Evolutionary conservation across 2,329 filamentous ascomycete species (phyloP).

Genomic region (Arthrobotrys pseudoclavata): DNA sequence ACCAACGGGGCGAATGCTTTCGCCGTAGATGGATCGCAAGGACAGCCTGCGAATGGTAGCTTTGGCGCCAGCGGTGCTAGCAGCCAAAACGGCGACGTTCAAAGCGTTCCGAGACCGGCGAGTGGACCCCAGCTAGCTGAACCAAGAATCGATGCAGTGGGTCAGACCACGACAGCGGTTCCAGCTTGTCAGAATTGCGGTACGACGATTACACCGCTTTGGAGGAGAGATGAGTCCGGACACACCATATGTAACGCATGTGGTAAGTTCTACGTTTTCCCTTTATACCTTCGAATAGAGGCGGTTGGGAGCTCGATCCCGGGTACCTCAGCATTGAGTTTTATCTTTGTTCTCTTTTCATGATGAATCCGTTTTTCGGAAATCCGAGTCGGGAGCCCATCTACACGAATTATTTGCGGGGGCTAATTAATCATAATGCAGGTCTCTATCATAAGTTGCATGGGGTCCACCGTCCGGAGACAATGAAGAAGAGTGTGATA

Average conservation of each 20-base stretch:
- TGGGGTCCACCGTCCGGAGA: slow-evolving; percentile 89
- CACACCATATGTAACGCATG: slow-evolving; percentile 99
- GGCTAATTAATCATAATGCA: slow-evolving; percentile 66
- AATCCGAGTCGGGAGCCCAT: slow-evolving; percentile 16
- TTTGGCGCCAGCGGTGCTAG: slow-evolving; percentile 62
- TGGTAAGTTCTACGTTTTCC: slow-evolving; percentile 74
- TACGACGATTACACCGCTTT: slow-evolving; percentile 95
- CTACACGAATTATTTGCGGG: slow-evolving; percentile 45
- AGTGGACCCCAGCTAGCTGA: slow-evolving; percentile 52
- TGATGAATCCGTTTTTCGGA: slow-evolving; percentile 14
- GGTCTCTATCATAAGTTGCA: slow-evolving; percentile 97
- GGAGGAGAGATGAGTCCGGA: slow-evolving; percentile 92
- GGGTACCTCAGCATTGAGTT: not conserved
- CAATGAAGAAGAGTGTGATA: slow-evolving; percentile 99
- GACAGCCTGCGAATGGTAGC: slow-evolving; percentile 64
- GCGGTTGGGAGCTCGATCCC: not conserved
- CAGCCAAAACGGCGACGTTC: slow-evolving; percentile 65
- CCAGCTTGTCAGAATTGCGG: slow-evolving; percentile 97
- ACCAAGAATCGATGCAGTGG: slow-evolving; percentile 61
- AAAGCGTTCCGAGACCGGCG: slow-evolving; percentile 60
- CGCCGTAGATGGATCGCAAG: slow-evolving; percentile 65
- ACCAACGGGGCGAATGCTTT: slow-evolving; percentile 53
- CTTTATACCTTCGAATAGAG: slow-evolving; percentile 9
- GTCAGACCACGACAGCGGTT: slow-evolving; percentile 74
- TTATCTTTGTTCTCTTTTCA: not conserved